Evolutionary conservation across 2,329 filamentous ascomycete species (phyloP).

Genomic region (Aurifilum marmelostoma): DNA sequence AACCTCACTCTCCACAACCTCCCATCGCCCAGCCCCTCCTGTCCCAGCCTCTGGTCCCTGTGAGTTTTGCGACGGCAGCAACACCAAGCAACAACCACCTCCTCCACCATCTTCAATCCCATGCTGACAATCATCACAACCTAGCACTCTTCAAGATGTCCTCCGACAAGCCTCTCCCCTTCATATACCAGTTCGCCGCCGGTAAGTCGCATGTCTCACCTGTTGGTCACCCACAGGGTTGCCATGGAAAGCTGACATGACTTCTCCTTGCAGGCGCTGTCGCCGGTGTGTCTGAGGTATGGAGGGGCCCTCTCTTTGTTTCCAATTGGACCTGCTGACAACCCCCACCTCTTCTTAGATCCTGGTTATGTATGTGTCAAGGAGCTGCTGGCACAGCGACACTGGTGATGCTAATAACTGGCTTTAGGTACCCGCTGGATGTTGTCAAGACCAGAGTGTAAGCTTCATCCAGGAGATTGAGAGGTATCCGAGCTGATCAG

Average conservation of each 20-base stretch:
- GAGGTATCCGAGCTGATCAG: conserved; percentile 3
- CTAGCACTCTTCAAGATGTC: conserved; percentile 56
- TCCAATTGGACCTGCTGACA: conserved; percentile 34
- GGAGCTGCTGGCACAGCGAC: conserved; percentile 26
- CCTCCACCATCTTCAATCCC: neutral
- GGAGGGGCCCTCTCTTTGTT: conserved; percentile 39
- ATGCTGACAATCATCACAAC: neutral
- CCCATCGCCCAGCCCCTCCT: conserved; percentile 4
- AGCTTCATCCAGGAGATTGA: conserved; percentile 41
- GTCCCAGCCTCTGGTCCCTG: conserved; percentile 18
- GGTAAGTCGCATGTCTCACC: conserved; percentile 56
- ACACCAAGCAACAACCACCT: neutral
- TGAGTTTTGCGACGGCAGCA: conserved; percentile 2
- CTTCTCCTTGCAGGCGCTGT: conserved; percentile 71
- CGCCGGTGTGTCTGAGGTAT: conserved; percentile 95
- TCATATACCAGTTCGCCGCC: conserved; percentile 93
- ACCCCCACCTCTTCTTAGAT: conserved; percentile 59
- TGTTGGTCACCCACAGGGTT: conserved; percentile 30
- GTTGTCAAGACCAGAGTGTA: conserved; percentile 98
- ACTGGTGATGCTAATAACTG: conserved; percentile 23
- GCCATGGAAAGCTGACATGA: conserved; percentile 35
- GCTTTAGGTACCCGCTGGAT: conserved; percentile 89
- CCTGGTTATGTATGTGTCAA: conserved; percentile 72
- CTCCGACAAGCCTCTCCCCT: conserved; percentile 77
- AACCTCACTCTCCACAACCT: neutral